Conservation (phyloP, 345 rosid species). For the Alliaria petiolata region DNA sequence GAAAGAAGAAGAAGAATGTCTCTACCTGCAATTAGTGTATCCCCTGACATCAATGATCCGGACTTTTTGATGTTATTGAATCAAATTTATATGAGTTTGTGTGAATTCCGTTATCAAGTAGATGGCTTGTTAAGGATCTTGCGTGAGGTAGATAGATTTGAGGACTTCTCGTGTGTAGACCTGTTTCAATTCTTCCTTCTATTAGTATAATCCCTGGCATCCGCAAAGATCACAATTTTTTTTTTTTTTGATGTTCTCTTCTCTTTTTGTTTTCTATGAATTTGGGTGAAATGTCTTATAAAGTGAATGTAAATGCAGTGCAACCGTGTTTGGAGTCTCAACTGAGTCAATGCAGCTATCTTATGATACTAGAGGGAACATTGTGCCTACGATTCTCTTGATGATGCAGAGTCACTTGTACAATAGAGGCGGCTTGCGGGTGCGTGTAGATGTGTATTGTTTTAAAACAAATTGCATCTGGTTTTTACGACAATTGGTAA, state of each 20-base stretch:
- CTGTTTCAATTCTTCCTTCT: background rate
- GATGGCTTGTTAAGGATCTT: background rate
- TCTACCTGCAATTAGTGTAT: background rate
- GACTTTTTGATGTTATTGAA: conserved; percentile 8
- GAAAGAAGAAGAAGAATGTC: background rate
- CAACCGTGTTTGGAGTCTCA: conserved; percentile 94
- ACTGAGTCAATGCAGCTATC: conserved; percentile 98
- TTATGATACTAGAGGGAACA: conserved; percentile 79
- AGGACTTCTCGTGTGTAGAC: background rate
- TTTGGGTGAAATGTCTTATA: background rate
- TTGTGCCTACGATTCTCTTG: conserved; percentile 88
- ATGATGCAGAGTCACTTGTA: conserved; percentile 93
- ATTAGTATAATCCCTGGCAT: background rate
- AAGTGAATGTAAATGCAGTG: conserved; percentile 40
- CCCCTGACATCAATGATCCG: background rate
- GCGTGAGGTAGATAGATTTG: background rate
- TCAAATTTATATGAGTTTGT: background rate
- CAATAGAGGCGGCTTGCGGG: conserved; percentile 78
- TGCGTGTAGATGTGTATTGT: conserved; percentile 8
- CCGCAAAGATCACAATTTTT: no score
- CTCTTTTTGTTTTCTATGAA: background rate
- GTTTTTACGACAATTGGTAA: background rate
- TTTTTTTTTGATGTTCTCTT: background rate
- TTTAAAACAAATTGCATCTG: background rate
- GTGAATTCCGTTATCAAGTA: background rate